Evolutionary conservation across 169 alveolate genomes (phyloP), one percentile per base, ranked within the genome.

Genomic region (Plasmodium falciparum): DNA sequence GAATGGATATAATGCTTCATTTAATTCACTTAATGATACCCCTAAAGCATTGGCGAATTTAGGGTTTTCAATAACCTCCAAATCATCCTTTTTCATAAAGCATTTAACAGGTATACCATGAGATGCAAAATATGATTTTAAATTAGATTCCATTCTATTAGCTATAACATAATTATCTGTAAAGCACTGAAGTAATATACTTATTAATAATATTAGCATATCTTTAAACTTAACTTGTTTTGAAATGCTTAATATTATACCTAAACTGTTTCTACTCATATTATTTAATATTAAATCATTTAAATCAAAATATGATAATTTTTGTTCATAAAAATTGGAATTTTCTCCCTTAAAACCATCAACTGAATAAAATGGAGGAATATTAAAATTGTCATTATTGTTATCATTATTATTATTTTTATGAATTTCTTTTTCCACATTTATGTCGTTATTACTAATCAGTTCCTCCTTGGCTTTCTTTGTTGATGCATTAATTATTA

Each of bases 221-320:
- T 86, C 92, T 54, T 86, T 86, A 58, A 86, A 86, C 50, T 86
- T 86, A 8, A 75, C 92, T 33, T 86, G 92, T 29, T 72, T 86
- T 17, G 92, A 71, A 26, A 86, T 86, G 50, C 88, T 86, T 50
- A 86, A 69, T n/a, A 86, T 62, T 22, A 86, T 86, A 47, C 92
- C 92, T 20, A 86, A 26, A 47, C 92, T 67, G 22, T 70, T 54
- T 86, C 88, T 71, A 43, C 88, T 62, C 70, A 86, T 86, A 22
- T 86, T 86, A 47, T 72, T 71, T 61, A 86, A 56, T 29, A 86
- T 86, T 43, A 86, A 50, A 2, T 86, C 92, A 67, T 86, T 86
- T 2, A 86, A 3, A 50, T 67, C 85, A 59, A 83, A 43, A 78
- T 78, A 62, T 0, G 71, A 62, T 62, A 62, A 20, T 20, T 24